Conservation (phyloP, 192 early-diverging fungal species). For the Backusella westeae region DNA sequence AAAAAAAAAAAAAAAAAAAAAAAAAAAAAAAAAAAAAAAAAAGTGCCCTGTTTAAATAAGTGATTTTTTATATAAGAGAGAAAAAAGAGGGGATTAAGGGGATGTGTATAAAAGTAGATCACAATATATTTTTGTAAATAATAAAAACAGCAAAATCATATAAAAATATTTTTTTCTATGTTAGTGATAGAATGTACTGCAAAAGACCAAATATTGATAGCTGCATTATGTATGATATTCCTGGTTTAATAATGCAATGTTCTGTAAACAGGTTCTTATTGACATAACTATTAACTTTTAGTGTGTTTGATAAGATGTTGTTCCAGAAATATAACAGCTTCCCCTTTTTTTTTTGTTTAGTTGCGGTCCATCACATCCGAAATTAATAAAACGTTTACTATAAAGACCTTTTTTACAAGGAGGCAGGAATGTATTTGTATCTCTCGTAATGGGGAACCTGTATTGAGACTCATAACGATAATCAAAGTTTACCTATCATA, state of each 20-base stretch:
- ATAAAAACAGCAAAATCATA: not conserved
- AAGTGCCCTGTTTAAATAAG: no score
- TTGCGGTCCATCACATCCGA: not conserved
- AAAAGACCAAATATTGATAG: not conserved
- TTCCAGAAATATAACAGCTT: not conserved
- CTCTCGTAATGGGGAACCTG: not conserved
- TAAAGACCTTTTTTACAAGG: not conserved
- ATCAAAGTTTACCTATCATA: not conserved
- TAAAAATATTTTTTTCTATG: not conserved
- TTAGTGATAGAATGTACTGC: not conserved
- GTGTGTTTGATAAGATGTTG: not conserved
- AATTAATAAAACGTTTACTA: not conserved
- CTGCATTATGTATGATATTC: conserved; percentile 2
- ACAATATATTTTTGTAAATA: not conserved
- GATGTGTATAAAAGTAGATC: not conserved
- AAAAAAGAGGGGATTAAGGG: conserved; percentile 1
- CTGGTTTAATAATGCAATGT: not conserved
- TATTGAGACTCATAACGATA: not conserved
- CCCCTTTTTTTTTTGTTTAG: not conserved
- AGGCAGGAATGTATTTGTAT: not conserved
- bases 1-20: no score
- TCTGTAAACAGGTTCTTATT: not conserved
- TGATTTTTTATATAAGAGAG: not conserved
- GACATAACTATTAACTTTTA: not conserved
- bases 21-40: not conserved